A percentile compares a stretch with the other conserved stretches of the same genome.
Conservation (phyloP, 345 rosid species). For the Rubroshorea leprosula region DNA sequence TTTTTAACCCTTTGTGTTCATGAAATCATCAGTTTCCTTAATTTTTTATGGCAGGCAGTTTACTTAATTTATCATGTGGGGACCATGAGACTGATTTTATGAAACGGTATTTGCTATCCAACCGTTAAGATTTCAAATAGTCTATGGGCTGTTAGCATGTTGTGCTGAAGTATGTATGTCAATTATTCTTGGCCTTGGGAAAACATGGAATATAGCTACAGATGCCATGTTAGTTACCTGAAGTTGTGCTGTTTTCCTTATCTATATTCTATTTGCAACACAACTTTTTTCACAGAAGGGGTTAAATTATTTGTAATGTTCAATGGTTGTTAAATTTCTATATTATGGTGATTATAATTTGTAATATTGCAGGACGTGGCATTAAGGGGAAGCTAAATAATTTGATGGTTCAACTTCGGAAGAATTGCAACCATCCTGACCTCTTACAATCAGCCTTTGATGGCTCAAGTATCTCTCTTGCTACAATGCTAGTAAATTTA, state of each 20-base stretch:
- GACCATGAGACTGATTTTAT: too few species aligned
- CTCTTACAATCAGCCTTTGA: slow-evolving; percentile 58
- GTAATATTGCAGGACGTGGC: slow-evolving; percentile 41
- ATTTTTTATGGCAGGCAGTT: too few species aligned
- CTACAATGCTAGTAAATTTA: background rate
- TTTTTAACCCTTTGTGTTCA: too few species aligned
- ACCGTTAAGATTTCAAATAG: too few species aligned
- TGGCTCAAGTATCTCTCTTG: slow-evolving; percentile 57
- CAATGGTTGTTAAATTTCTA: background rate
- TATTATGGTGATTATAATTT: slow-evolving; percentile 4
- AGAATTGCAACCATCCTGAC: slow-evolving; percentile 98
- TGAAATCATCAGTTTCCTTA: background rate
- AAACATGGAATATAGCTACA: background rate
- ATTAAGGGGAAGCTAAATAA: slow-evolving; percentile 73
- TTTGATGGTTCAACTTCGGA: slow-evolving; percentile 73
- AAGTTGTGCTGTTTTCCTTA: background rate
- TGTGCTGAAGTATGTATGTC: too few species aligned
- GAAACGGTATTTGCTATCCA: too few species aligned
- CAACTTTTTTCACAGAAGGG: too few species aligned
- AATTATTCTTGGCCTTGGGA: background rate
- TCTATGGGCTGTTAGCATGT: too few species aligned
- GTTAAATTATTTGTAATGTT: too few species aligned
- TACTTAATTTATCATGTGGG: too few species aligned
- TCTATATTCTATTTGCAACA: background rate
- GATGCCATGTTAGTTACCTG: background rate